Conservation (phyloP, 2,329 filamentous ascomycete species). For the Fusarium sp. region DNA sequence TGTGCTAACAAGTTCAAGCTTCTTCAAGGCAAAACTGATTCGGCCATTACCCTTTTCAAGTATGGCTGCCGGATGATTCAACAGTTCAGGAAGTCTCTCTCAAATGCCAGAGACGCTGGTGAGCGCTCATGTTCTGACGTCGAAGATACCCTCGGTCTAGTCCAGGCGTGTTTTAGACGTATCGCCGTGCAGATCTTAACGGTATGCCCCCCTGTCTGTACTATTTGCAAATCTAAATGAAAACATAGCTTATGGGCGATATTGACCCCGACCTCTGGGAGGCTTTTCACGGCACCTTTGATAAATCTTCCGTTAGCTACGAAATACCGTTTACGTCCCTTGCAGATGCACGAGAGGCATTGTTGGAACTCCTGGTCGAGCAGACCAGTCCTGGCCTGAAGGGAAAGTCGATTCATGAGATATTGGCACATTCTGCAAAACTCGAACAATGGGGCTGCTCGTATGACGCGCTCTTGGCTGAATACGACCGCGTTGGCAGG, state of each 20-base stretch:
- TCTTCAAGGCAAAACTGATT: conserved; percentile 32
- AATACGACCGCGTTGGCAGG: not conserved
- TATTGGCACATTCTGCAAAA: conserved; percentile 4
- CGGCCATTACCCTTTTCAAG: conserved; percentile 27
- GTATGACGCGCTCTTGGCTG: conserved; percentile 8
- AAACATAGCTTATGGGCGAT: conserved; percentile 18
- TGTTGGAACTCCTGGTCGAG: conserved; percentile 24
- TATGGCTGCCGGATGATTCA: conserved; percentile 35
- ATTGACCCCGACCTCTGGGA: not conserved
- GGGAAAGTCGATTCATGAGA: conserved; percentile 4
- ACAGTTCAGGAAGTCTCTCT: not conserved
- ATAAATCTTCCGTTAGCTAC: fast-evolving
- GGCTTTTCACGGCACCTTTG: conserved; percentile 6
- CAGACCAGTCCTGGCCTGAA: conserved; percentile 26
- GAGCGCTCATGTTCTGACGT: not conserved
- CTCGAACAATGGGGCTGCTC: conserved; percentile 15
- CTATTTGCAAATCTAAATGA: fast-evolving
- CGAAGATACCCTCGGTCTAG: not conserved
- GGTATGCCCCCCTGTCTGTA: not conserved
- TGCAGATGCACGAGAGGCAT: conserved; percentile 10
- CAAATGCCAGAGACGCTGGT: fast-evolving
- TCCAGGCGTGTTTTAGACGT: conserved; percentile 16
- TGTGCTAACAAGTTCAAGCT: not conserved
- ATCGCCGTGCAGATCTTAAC: conserved; percentile 24
- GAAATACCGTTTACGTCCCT: conserved; percentile 10